phyloP scores from a whole-genome alignment of 257 asterid species.

The Fraxinus excelsior region DNA sequence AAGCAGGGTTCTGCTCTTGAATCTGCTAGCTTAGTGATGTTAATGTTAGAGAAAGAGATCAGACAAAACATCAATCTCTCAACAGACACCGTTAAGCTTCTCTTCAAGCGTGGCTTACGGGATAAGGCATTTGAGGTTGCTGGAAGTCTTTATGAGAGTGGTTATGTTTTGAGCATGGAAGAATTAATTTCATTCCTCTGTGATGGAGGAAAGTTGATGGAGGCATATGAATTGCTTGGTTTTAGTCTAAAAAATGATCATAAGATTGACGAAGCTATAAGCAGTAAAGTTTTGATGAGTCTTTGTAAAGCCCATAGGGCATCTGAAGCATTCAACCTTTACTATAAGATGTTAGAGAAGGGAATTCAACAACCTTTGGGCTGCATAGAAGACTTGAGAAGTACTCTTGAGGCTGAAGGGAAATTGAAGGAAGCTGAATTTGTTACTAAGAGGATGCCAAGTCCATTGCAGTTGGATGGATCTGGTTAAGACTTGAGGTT shows the following conservation, averaged over 20 bases:
- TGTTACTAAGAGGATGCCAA: slow-evolving; percentile 63
- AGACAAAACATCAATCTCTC: slow-evolving; percentile 65
- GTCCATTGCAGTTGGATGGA: slow-evolving; percentile 14
- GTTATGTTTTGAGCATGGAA: slow-evolving; percentile 55
- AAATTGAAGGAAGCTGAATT: slow-evolving; percentile 72
- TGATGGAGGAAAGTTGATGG: slow-evolving; percentile 43
- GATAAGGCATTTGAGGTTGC: slow-evolving; percentile 53
- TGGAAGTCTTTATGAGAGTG: slow-evolving; percentile 50
- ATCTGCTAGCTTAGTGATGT: slow-evolving; percentile 54
- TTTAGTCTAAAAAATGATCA: slow-evolving; percentile 53
- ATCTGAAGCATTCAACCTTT: slow-evolving; percentile 64
- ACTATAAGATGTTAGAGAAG: slow-evolving; percentile 68
- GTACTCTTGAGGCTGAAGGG: slow-evolving; percentile 60
- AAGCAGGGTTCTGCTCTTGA: slow-evolving; percentile 49
- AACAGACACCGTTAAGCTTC: slow-evolving; percentile 53
- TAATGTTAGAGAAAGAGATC: slow-evolving; percentile 66
- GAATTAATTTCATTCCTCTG: slow-evolving; percentile 55
- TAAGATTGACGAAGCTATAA: slow-evolving; percentile 34
- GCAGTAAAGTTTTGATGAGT: slow-evolving; percentile 38
- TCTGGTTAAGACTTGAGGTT: slow-evolving; percentile 3
- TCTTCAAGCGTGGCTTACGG: slow-evolving; percentile 41
- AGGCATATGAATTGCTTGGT: slow-evolving; percentile 52
- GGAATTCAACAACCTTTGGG: slow-evolving; percentile 49
- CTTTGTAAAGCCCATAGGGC: slow-evolving; percentile 48
- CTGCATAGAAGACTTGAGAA: slow-evolving; percentile 54